These are phyloP conservation scores for Chamaecrista fasciculata DNA, from an alignment of 306 rosid genomes.

Conservation along the genomic window DNA sequence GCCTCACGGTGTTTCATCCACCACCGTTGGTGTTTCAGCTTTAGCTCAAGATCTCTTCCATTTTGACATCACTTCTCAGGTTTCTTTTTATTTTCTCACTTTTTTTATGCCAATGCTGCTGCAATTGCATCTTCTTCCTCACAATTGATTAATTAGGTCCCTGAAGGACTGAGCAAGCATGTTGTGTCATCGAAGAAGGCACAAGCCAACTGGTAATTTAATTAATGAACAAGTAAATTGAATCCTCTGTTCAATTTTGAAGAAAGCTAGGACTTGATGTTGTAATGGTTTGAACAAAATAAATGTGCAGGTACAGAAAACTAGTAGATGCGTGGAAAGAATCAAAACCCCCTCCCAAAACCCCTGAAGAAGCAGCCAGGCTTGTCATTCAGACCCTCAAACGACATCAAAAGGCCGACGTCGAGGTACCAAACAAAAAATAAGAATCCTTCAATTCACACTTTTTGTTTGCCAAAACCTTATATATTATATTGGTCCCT, in stretches of 20 bases:
- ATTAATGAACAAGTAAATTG: too few species aligned
- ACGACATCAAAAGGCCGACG: conserved; percentile 71
- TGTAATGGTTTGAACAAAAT: neutral
- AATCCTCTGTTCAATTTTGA: neutral
- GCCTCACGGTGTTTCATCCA: conserved; percentile 53
- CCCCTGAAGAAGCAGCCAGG: conserved; percentile 77
- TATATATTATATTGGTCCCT: too few species aligned
- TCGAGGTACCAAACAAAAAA: conserved; percentile 61
- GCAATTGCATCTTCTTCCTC: too few species aligned
- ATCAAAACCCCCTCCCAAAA: conserved; percentile 69
- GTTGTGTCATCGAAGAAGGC: conserved; percentile 87
- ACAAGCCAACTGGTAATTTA: conserved; percentile 96
- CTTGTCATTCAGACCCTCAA: conserved; percentile 68
- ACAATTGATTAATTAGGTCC: conserved; percentile 50
- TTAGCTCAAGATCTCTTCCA: conserved; percentile 64
- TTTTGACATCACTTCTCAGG: conserved; percentile 84
- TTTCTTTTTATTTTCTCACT: neutral
- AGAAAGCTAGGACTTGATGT: neutral
- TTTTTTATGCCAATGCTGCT: too few species aligned
- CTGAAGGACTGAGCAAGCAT: conserved; percentile 67
- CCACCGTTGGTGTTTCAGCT: conserved; percentile 49
- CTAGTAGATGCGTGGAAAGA: conserved; percentile 72
- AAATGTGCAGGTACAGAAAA: conserved; percentile 78
- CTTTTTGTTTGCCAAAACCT: too few species aligned
- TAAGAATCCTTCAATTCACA: too few species aligned